Conservation (phyloP, 1,284 basidiomycete genomes). For the Mrakiaceae sp. region DNA sequence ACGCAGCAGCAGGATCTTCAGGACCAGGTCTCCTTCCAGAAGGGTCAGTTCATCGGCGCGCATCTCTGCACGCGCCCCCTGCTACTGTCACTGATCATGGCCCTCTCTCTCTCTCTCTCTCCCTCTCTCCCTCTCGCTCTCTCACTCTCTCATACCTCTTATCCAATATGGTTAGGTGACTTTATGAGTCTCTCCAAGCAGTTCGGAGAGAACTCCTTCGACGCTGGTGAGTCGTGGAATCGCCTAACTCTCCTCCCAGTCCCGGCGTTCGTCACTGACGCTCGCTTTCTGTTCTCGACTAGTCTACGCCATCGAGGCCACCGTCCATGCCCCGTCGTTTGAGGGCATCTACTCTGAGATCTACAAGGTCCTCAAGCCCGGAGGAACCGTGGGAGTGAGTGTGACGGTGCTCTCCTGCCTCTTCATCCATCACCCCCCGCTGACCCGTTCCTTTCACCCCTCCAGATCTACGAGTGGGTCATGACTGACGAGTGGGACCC, state of each 20-base stretch:
- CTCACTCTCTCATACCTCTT: background rate
- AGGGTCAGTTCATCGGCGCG: constrained; percentile 41
- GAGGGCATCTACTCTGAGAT: constrained; percentile 95
- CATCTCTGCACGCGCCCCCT: constrained; percentile 22
- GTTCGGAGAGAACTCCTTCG: constrained; percentile 88
- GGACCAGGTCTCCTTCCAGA: constrained; percentile 66
- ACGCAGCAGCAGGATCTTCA: constrained; percentile 67
- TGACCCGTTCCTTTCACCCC: constrained; percentile 39
- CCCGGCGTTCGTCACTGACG: constrained; percentile 1
- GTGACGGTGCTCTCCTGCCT: background rate
- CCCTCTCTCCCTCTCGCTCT: background rate
- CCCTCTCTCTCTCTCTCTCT: background rate
- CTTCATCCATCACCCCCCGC: constrained; percentile 34
- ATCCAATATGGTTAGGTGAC: constrained; percentile 38
- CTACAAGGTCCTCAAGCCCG: constrained; percentile 88
- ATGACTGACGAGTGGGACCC: constrained; percentile 86
- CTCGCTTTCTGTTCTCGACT: constrained; percentile 3
- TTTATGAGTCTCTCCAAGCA: constrained; percentile 91
- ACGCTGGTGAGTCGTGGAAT: constrained; percentile 53
- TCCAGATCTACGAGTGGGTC: constrained; percentile 10
- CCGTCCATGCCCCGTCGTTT: constrained; percentile 88
- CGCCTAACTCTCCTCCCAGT: background rate
- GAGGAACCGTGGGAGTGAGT: constrained; percentile 57
- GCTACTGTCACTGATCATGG: background rate
- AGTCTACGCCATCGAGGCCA: constrained; percentile 97